A percentile compares a stretch with the other conserved stretches of the same genome.
Evolutionary conservation across 75 land plant species (phyloP).

Genomic region (Pinus tabuliformis): DNA sequence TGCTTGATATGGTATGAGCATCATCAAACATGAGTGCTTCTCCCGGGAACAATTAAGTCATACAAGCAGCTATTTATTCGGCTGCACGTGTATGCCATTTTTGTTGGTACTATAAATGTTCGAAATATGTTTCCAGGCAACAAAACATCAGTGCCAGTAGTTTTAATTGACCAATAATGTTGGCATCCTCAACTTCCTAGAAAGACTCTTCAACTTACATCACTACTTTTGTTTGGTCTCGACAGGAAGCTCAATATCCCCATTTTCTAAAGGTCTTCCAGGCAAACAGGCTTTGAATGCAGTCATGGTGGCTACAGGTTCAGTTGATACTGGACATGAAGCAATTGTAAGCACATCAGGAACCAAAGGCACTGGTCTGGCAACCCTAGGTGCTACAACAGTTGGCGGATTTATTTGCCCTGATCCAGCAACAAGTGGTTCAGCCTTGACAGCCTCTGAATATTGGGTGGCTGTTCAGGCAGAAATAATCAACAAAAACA

Average conservation of each 20-base stretch:
- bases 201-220: not conserved
- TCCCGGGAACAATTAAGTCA: not conserved
- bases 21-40: not conserved
- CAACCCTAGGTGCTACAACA: not conserved
- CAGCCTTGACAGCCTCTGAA: constrained; percentile 6
- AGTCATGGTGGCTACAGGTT: not conserved
- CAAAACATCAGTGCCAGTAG: not conserved
- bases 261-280: constrained; percentile 10
- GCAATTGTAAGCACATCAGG: not conserved
- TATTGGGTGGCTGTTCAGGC: not conserved
- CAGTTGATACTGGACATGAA: constrained; percentile 8
- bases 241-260: not conserved
- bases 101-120: not conserved
- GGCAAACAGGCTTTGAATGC: constrained; percentile 6
- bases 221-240: constrained; percentile 6
- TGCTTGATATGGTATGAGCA: not conserved
- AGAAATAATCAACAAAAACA: not conserved
- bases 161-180: constrained; percentile 1
- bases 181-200: constrained; percentile 1
- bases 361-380: constrained; percentile 3
- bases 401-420: constrained; percentile 4
- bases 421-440: constrained; percentile 4
- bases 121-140: not conserved
- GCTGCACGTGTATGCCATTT: not conserved
- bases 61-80: constrained; percentile 8